Conservation (phyloP, 192 early-diverging fungal genomes). For the Backusella liffmaniae region DNA sequence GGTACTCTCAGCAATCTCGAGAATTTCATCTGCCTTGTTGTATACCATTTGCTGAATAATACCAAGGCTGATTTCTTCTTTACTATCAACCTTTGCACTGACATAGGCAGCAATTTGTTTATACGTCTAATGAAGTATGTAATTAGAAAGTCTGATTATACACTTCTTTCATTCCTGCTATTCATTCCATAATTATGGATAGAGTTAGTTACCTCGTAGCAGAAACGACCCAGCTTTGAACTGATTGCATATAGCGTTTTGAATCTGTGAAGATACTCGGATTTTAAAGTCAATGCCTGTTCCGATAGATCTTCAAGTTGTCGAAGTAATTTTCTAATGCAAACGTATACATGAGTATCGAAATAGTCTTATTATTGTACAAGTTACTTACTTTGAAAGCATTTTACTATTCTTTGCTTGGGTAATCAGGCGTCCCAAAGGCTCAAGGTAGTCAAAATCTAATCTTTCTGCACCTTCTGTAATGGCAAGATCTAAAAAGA, state of each 20-base stretch:
- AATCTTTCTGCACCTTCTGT: constrained; percentile 41
- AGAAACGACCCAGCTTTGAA: constrained; percentile 46
- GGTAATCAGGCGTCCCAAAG: constrained; percentile 35
- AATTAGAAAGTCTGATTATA: not conserved
- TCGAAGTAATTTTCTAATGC: constrained; percentile 59
- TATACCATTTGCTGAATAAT: constrained; percentile 56
- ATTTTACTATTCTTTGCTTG: constrained; percentile 56
- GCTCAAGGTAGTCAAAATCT: constrained; percentile 46
- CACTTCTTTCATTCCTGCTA: not conserved
- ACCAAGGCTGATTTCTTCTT: constrained; percentile 40
- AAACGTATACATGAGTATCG: not conserved
- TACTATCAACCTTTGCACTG: constrained; percentile 42
- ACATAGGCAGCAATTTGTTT: constrained; percentile 41
- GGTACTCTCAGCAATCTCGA: constrained; percentile 53
- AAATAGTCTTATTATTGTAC: not conserved
- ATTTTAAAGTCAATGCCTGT: constrained; percentile 42
- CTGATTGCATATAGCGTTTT: constrained; percentile 44
- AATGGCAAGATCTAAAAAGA: constrained; percentile 29
- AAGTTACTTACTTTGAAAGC: constrained; percentile 42
- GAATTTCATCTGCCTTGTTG: constrained; percentile 53
- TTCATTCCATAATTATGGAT: not conserved
- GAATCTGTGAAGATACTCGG: constrained; percentile 46
- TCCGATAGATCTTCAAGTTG: constrained; percentile 58
- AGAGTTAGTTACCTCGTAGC: constrained; percentile 34
- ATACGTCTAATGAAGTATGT: constrained; percentile 20